Base-by-base conservation (phyloP, 768 basidiomycete species). In the Amyloporia xantha region DNA sequence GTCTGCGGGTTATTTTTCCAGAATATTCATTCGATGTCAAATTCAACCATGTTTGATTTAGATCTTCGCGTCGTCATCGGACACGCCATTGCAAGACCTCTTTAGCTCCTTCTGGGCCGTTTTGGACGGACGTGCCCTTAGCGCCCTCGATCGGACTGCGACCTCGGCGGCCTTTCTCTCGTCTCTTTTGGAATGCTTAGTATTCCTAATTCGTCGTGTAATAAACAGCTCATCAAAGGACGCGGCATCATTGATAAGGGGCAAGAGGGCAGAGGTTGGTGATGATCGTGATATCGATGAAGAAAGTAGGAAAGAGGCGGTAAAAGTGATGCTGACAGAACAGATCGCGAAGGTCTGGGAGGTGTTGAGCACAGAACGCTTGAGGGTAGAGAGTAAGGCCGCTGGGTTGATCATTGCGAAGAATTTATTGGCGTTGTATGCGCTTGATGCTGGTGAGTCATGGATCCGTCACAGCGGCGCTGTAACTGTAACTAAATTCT, bases 21-120 rank as follows among this genome's bases (percentile, higher is more conserved):
- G n/a, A n/a, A n/a, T 41, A n/a, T 15, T 12, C 13, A 40, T 42
- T 25, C 5, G 12, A 24, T 41, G 13, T 21, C 17, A n/a, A 27
- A n/a, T n/a, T n/a, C n/a, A n/a, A n/a, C n/a, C n/a, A n/a, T n/a
- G n/a, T n/a, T n/a, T n/a, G n/a, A n/a, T n/a, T n/a, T 50, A 52
- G 62, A 58, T 60, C 28, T 47, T 62, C 10, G 50, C 56, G 1
- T 42, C 56, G 0, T 50, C 52, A 10, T 45, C 56, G n/a, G 19
- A 54, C 1, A 24, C 61, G 19, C 63, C 69, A 62, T 44, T 84
- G 2, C 55, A 68, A 2, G 71, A 74, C 24, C 67, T 95, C 37
- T 87, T 91, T 60, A 66, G 71, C 1, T 79, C 89, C 0, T 82
- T 97, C 58, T 96, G 93, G 91, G 77, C 81, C 13, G 91, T 89